A percentile compares a stretch with the other conserved stretches of the same genome.
Conservation (phyloP, 225 moss, liverwort and hornwort species). For the Lunularia cruciata region DNA sequence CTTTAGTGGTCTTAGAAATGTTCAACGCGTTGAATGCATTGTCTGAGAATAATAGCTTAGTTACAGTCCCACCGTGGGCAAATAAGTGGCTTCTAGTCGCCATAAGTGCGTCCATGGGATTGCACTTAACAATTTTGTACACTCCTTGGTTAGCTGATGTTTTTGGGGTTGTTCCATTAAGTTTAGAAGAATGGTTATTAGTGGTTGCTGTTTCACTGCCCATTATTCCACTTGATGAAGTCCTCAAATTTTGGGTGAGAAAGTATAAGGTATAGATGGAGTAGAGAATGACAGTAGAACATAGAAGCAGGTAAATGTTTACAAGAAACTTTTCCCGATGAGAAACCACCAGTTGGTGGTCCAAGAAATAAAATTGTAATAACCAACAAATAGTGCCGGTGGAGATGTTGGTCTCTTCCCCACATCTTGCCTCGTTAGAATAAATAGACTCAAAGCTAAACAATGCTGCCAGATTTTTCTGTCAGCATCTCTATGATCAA, state of each 20-base stretch:
- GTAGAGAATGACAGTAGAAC: no score
- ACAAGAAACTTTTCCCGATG: no score
- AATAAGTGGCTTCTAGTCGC: slow-evolving; percentile 54
- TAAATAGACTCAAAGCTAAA: no score
- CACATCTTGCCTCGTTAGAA: no score
- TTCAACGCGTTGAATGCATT: slow-evolving; percentile 62
- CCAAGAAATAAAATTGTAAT: no score
- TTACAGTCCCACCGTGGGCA: slow-evolving; percentile 53
- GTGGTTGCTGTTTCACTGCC: slow-evolving; percentile 53
- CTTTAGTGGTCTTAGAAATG: slow-evolving; percentile 63
- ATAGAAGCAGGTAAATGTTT: no score
- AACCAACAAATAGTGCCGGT: no score
- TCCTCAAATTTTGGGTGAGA: slow-evolving; percentile 37
- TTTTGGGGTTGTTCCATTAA: slow-evolving; percentile 55
- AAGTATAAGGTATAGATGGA: no score
- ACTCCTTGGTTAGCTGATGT: slow-evolving; percentile 51
- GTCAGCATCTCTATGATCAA: no score
- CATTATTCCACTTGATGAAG: slow-evolving; percentile 56
- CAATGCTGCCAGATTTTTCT: no score
- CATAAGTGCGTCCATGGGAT: slow-evolving; percentile 50
- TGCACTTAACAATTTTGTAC: slow-evolving; percentile 53
- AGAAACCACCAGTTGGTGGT: no score
- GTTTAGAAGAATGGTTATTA: slow-evolving; percentile 51
- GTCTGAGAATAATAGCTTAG: slow-evolving; percentile 57
- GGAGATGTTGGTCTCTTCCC: no score